Percentiles rank a stretch among this genome's conserved stretches.
Evolutionary conservation across 106 monocot genomes (phyloP).

Genomic region (Dioscorea zingiberensis): DNA sequence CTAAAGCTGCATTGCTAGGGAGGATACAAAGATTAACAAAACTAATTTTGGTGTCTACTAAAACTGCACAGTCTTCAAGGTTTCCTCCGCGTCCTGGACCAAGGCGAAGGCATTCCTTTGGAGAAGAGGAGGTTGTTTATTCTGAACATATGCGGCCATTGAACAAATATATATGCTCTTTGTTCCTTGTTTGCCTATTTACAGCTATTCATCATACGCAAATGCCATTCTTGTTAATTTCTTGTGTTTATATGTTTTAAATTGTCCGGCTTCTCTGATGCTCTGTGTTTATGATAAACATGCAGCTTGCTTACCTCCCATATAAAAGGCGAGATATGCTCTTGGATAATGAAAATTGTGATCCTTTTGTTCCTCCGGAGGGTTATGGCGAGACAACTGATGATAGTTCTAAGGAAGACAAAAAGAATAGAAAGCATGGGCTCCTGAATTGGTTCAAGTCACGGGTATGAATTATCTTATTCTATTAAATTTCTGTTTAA

Average conservation of each 20-base stretch:
- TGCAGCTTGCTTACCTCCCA: conserved; percentile 96
- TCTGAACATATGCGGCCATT: too few species aligned
- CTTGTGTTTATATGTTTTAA: background rate
- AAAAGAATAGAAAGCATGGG: conserved; percentile 68
- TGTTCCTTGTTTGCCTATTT: too few species aligned
- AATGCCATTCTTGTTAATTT: background rate
- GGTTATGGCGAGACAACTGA: conserved; percentile 50
- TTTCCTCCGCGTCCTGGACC: conserved; percentile 67
- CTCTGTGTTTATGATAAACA: conserved; percentile 1
- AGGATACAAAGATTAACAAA: conserved; percentile 91
- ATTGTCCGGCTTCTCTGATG: background rate
- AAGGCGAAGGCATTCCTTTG: conserved; percentile 88
- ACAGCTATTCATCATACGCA: background rate
- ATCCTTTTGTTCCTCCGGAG: conserved; percentile 44
- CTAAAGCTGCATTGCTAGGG: conserved; percentile 84
- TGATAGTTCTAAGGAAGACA: conserved; percentile 70
- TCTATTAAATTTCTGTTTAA: too few species aligned
- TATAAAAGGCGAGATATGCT: conserved; percentile 81
- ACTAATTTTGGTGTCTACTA: conserved; percentile 89
- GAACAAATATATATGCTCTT: too few species aligned
- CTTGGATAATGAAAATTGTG: conserved; percentile 61
- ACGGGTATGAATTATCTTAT: conserved; percentile 38
- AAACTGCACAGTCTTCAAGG: conserved; percentile 63
- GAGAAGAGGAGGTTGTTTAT: conserved; percentile 80
- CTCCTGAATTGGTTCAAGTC: conserved; percentile 96